Conservation (phyloP, 1,139 yeast species). For the Eremothecium gossypii region DNA sequence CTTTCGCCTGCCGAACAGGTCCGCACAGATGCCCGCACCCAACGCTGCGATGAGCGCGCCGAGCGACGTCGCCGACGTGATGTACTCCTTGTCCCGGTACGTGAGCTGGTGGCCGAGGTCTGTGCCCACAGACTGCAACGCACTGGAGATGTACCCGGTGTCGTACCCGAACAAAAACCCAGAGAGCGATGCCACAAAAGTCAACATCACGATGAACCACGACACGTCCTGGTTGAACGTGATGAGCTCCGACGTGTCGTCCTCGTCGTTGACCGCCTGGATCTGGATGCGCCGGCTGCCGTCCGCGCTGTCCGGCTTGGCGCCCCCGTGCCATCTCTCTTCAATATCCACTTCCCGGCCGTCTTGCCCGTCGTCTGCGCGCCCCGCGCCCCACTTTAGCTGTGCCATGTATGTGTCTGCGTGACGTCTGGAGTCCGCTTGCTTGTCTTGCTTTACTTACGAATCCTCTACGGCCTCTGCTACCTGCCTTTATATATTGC, state of each 20-base stretch:
- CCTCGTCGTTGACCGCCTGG: slow-evolving; percentile 36
- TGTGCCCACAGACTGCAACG: slow-evolving; percentile 72
- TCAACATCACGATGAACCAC: slow-evolving; percentile 54
- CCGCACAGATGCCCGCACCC: slow-evolving; percentile 72
- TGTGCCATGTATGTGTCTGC: too few relatives aligned
- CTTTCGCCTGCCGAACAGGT: slow-evolving; percentile 70
- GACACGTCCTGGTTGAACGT: slow-evolving; percentile 45
- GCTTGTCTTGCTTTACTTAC: too few relatives aligned
- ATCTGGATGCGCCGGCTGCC: slow-evolving; percentile 14
- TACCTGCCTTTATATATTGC: too few relatives aligned
- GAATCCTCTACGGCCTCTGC: too few relatives aligned
- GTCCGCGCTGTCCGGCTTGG: too few relatives aligned
- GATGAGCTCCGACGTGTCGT: slow-evolving; percentile 34
- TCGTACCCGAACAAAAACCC: slow-evolving; percentile 97
- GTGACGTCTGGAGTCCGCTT: too few relatives aligned
- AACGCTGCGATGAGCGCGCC: slow-evolving; percentile 81
- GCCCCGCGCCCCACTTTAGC: neutral
- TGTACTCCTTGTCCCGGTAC: slow-evolving; percentile 73
- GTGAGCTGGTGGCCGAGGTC: slow-evolving; percentile 53
- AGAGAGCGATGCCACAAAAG: slow-evolving; percentile 77
- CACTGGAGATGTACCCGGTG: slow-evolving; percentile 91
- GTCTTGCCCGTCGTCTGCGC: slow-evolving; percentile 1
- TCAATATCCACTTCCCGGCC: too few relatives aligned
- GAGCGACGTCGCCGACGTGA: slow-evolving; percentile 90
- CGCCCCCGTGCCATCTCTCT: too few relatives aligned